phyloP scores from a whole-genome alignment of 1,284 basidiomycete species.

The Vanrija humicola region DNA sequence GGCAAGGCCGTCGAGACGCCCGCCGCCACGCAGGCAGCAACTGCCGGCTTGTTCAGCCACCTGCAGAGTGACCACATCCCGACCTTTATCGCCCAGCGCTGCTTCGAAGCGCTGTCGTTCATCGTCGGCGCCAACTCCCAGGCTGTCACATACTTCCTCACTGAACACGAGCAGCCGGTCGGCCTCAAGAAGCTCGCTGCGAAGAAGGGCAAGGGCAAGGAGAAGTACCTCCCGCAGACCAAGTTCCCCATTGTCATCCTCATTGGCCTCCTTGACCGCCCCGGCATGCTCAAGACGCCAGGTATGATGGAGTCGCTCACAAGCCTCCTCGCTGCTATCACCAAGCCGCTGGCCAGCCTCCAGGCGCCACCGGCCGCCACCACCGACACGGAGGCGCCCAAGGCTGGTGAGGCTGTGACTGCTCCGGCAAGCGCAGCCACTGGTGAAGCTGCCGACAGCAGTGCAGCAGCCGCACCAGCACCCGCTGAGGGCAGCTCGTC shows the following conservation, averaged over 20 bases:
- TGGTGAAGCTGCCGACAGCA: neutral
- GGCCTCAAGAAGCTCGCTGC: conserved; percentile 64
- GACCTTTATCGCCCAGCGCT: conserved; percentile 85
- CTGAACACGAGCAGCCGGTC: conserved; percentile 80
- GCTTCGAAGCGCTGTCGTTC: conserved; percentile 79
- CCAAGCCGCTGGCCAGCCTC: conserved; percentile 62
- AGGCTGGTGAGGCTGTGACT: neutral
- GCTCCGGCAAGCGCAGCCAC: neutral
- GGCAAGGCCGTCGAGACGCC: conserved; percentile 49
- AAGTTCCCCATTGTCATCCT: conserved; percentile 87
- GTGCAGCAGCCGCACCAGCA: conserved; percentile 2
- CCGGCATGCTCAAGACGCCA: conserved; percentile 75
- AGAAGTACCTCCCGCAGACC: conserved; percentile 71
- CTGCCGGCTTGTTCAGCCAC: conserved; percentile 59
- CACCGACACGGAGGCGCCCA: neutral
- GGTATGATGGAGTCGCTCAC: conserved; percentile 89
- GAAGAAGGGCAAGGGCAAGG: conserved; percentile 90
- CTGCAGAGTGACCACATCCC: conserved; percentile 79
- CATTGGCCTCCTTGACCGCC: conserved; percentile 77
- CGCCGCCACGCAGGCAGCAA: conserved; percentile 19
- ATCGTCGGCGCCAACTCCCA: conserved; percentile 79
- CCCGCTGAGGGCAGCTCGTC: neutral
- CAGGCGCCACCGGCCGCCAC: neutral
- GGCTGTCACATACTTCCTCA: conserved; percentile 86
- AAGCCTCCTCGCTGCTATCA: conserved; percentile 75